Evolutionary conservation across 208 protist species (phyloP).

Genomic region (Strigomonas culicis): DNA sequence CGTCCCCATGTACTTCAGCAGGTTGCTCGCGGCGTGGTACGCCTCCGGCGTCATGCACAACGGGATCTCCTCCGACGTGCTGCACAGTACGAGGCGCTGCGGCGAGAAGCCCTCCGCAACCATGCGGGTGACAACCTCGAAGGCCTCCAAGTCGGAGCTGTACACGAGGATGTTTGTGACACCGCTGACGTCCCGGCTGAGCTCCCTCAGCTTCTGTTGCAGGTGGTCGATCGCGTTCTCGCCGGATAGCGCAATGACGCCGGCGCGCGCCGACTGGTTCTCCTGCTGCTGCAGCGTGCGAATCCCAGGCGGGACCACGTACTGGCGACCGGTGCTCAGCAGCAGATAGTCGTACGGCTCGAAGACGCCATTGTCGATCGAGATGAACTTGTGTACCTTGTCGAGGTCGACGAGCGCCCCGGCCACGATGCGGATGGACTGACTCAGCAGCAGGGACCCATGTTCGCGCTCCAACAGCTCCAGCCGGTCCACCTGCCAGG

Average conservation of each 20-base stretch:
- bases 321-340: slow-evolving; percentile 84
- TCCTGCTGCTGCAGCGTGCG: slow-evolving; percentile 61
- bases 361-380: slow-evolving; percentile 77
- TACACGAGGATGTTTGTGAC: slow-evolving; percentile 84
- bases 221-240: slow-evolving; percentile 53
- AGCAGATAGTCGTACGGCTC: slow-evolving; percentile 92
- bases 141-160: slow-evolving; percentile 79
- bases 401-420: slow-evolving; percentile 87
- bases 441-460: slow-evolving; percentile 44
- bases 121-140: slow-evolving; percentile 60
- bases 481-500: slow-evolving; percentile 73
- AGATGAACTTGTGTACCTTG: slow-evolving; percentile 69
- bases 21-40: slow-evolving; percentile 49
- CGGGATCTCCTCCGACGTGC: slow-evolving; percentile 29
- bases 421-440: slow-evolving; percentile 62
- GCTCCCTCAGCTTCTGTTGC: slow-evolving; percentile 49
- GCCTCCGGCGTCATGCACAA: slow-evolving; percentile 41
- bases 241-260: slow-evolving; percentile 59
- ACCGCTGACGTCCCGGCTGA: slow-evolving; percentile 55
- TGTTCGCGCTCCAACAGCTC: slow-evolving; percentile 83
- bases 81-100: slow-evolving; percentile 75
- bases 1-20: slow-evolving; percentile 70
- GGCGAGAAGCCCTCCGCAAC: slow-evolving; percentile 65
- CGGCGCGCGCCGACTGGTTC: slow-evolving; percentile 30
- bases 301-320: slow-evolving; percentile 63